A percentile compares a stretch with the other conserved stretches of the same genome.
phyloP scores from a whole-genome alignment of 73 alveolate species.

The Tetrahymena malaccensis region DNA sequence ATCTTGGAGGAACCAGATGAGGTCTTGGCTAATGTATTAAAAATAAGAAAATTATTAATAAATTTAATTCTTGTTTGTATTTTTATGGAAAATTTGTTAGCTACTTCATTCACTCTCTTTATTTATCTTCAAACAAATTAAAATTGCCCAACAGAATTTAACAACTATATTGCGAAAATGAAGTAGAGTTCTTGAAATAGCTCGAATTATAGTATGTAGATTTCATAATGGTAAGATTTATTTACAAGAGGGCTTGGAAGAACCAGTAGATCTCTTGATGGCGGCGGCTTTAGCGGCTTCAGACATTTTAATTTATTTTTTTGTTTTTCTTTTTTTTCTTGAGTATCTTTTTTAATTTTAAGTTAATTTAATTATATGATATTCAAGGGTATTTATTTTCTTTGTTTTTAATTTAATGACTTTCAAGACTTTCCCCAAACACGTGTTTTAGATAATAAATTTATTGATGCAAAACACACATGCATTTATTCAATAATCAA shows the following conservation, averaged over 20 bases:
- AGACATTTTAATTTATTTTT: neutral
- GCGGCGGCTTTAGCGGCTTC: constrained; percentile 6
- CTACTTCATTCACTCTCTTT: neutral
- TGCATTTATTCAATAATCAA: neutral
- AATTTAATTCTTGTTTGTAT: neutral
- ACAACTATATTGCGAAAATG: neutral
- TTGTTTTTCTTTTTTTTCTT: neutral
- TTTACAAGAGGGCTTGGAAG: neutral
- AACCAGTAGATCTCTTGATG: neutral
- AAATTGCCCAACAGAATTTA: neutral
- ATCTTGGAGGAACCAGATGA: neutral
- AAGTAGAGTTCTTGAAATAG: neutral
- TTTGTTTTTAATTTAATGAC: neutral
- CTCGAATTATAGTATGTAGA: neutral
- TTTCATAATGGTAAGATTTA: neutral
- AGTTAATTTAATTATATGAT: neutral
- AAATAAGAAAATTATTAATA: neutral
- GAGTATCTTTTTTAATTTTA: neutral
- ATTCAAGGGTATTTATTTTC: neutral
- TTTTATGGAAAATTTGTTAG: neutral
- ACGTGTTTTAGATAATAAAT: neutral
- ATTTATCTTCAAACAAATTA: neutral
- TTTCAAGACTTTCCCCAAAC: neutral
- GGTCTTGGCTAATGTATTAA: neutral
- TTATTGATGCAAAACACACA: neutral